Base-by-base conservation (phyloP, 495 filamentous ascomycete species). In the Penicillium verhagenii region DNA sequence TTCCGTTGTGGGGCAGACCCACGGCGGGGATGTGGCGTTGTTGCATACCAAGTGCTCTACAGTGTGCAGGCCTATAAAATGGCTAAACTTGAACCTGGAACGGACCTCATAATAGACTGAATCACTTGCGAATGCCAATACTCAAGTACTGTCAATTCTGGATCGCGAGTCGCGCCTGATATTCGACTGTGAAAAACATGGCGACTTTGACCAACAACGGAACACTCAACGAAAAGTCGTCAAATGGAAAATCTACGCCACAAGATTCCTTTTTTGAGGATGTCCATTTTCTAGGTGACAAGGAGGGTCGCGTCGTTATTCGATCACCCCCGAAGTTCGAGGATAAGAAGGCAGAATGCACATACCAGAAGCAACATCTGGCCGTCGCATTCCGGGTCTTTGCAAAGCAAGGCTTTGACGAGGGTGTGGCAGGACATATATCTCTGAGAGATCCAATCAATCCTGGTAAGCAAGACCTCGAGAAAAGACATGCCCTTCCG, bases 371-470 rank as follows among this genome's bases (percentile, higher is more conserved):
- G 57, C 80, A 85, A 56, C 80, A 82, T 53, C 74, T 84, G 72
- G 80, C 82, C 2, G 82, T 77, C 2, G 79, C 75, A 13, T 86
- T 86, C 60, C 77, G 80, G 18, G 65, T 77, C 47, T 84, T 84
- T 53, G 77, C 82, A 0, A 71, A 78, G 28, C 71, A 71, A 48
- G 81, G 81, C 28, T 86, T 79, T 65, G 83, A 79, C 19, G 83
- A 87, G 67, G 83, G 86, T 24, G 80, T 85, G 60, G 74, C 75
- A 6, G 84, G 84, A 1, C 84, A 87, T 65, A 86, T 88, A 58
- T 80, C 76, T 10, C 80, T 87, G 8, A 74, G 82, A 26, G 84
- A 86, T 63, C 82, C 83, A 3, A 80, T 87, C 39, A 42, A 42
- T 8, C 39, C 42, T n/a, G 23, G 23, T 16, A 25, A 45, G 20